Base-by-base conservation (phyloP, 202 grass and related monocot genomes). In the Setaria viridis region DNA sequence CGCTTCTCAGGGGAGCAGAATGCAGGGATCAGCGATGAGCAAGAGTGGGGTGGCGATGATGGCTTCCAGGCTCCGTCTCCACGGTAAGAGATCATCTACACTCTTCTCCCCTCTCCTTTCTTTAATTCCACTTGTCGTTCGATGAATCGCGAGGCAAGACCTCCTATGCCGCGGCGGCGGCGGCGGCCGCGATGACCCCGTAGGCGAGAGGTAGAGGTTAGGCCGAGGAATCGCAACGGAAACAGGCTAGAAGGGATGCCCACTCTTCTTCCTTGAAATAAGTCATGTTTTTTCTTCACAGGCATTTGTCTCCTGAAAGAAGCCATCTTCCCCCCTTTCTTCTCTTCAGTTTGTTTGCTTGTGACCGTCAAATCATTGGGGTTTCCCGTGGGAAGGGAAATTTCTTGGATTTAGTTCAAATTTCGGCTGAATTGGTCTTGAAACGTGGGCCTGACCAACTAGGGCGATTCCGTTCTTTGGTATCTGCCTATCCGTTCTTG, bases 31-130 rank as follows among this genome's bases (percentile, higher is more conserved):
- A 62, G 33, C 19, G 11, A 50, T 25, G 2, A 65, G n/a, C 13
- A 4, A 41, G 1, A 32, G 30, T n/a, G 1, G 43, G 32, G 32
- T 25, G 6, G 63, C 80, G 80, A 88, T 72, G 80, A 83, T 88
- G 73, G 86, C 86, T 11, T 83, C 34, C 65, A 70, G 73, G 55
- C 65, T 87, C 9, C 72, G 86, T 9, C 3, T 87, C n/a, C 79
- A 87, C n/a, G 43, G 86, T 87, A 71, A 63, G 63, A 8, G 25
- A 7, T 12, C 25, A 9, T 21, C 67, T 34, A 16, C 0, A 16
- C 0, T 56, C 12, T 7, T 19, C 35, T 17, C 12, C 13, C 41
- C 10, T 1, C 0, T n/a, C 29, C 30, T 35, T 15, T 29, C 9
- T 57, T 17, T 3, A 42, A 4, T 33, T 46, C 33, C 39, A 17